A percentile compares a stretch with the other conserved stretches of the same genome.
Conservation (phyloP, 495 filamentous ascomycete species). For the Amniculicola lignicola region DNA sequence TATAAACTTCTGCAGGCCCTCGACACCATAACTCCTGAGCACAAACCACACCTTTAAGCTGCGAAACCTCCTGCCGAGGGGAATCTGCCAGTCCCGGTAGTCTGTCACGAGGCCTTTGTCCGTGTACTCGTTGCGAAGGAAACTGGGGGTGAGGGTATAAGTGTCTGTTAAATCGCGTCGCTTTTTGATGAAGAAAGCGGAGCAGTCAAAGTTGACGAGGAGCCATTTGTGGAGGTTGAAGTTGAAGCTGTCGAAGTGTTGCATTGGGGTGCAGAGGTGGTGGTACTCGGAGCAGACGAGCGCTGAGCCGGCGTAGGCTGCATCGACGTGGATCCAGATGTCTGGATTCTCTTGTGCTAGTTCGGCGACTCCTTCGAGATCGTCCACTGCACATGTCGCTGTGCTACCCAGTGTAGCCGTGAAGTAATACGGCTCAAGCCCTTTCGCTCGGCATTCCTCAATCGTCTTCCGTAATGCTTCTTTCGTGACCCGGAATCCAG, state of each 20-base stretch:
- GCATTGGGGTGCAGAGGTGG: constrained; percentile 60
- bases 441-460: constrained; percentile 57
- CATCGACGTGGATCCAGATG: constrained; percentile 95
- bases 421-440: constrained; percentile 80
- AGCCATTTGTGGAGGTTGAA: constrained; percentile 99
- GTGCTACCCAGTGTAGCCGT: constrained; percentile 87
- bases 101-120: constrained; percentile 87
- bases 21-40: constrained; percentile 77
- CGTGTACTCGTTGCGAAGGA: constrained; percentile 74
- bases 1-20: constrained; percentile 72
- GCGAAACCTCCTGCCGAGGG: constrained; percentile 87
- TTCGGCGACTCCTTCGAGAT: constrained; percentile 66
- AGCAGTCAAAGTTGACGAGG: constrained; percentile 83
- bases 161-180: constrained; percentile 72
- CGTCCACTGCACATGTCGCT: constrained; percentile 81
- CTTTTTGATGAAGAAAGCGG: constrained; percentile 46
- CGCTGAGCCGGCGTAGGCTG: constrained; percentile 86
- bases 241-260: constrained; percentile 79
- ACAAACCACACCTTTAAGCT: constrained; percentile 97
- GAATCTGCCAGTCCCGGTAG: constrained; percentile 98
- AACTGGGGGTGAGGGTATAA: constrained; percentile 77
- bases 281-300: constrained; percentile 79
- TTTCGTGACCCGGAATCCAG: constrained; percentile 71
- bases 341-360: constrained; percentile 60
- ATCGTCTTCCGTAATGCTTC: constrained; percentile 57